Evolutionary conservation across 1,284 basidiomycete species (phyloP), one percentile per base, ranked within the genome.

Genomic region (Erythrobasidium hasegawianum): DNA sequence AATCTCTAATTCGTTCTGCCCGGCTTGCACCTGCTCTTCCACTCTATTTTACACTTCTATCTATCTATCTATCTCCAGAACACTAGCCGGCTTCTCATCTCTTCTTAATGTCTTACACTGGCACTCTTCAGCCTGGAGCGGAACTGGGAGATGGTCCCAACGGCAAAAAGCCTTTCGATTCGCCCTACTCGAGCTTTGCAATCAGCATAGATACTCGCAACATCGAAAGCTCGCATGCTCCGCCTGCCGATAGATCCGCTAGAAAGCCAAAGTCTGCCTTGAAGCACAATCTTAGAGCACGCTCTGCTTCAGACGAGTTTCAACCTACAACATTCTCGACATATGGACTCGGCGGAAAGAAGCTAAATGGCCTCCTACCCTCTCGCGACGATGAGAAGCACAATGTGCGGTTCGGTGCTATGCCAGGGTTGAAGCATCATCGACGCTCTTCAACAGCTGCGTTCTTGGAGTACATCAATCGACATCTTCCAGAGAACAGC

Each of bases 361-460:
- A 62, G 58, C 47, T 54, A 49, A 14, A 16, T 5, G 45, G n/a
- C 4, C 22, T 24, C 5, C 45, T 24, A 14, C n/a, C n/a, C 8
- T 47, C 45, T 18, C 45, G n/a, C 4, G 45, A 53, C 20, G 26
- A 29, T 16, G 38, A 27, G 16, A 64, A 57, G 16, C 43, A 53
- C 41, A 54, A 53, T 22, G 61, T 64, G 10, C 33, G 61, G 4
- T 64, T 64, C 53, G 56, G 50, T 16, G 56, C 41, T 11, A 22
- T 41, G 54, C 18, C 43, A 8, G 11, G n/a, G n/a, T n/a, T n/a
- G 1, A 33, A 45, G 7, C 56, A 65, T 26, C 62, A 65, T 40
- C 22, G 62, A 38, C 56, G 62, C n/a, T 65, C 62, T 3, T 65
- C 62, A 9, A 65, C 62, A 7, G 62, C 62, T 9, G 62, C 62